A percentile compares a stretch with the other conserved stretches of the same genome.
phyloP scores from a whole-genome alignment of 1,284 basidiomycete genomes.

The Microbotryomycetes sp. region DNA sequence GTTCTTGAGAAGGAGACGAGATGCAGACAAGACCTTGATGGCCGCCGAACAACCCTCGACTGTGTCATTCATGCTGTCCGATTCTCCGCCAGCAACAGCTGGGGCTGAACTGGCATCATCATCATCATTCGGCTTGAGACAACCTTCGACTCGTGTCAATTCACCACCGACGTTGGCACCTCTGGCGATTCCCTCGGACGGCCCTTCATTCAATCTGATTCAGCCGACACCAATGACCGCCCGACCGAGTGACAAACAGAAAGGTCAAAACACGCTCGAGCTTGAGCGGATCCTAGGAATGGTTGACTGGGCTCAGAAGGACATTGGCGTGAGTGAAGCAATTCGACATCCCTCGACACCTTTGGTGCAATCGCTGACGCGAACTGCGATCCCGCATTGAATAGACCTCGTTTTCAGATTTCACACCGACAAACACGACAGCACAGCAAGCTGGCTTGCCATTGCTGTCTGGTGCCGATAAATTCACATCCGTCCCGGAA shows the following conservation, averaged over 20 bases:
- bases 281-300: conserved; percentile 29
- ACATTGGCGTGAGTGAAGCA: background rate
- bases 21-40: background rate
- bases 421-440: background rate
- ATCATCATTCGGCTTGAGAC: background rate
- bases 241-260: conserved; percentile 8
- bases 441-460: background rate
- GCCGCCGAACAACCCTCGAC: too few species aligned
- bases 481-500: background rate
- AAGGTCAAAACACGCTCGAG: conserved; percentile 27
- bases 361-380: too few species aligned
- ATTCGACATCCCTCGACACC: too few species aligned
- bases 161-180: conserved; percentile 1
- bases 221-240: conserved; percentile 7
- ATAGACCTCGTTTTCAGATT: background rate
- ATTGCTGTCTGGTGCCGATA: background rate
- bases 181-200: conserved; percentile 12
- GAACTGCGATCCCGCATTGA: background rate
- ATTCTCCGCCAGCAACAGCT: conserved; percentile 9
- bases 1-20: background rate
- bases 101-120: too few species aligned
- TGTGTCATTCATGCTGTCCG: background rate
- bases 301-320: conserved; percentile 8
- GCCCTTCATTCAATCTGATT: conserved; percentile 7
- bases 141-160: background rate